Evolutionary conservation across 257 asterid genomes (phyloP), one percentile per base, ranked within the genome.

Genomic region (Solanum clarkiae): DNA sequence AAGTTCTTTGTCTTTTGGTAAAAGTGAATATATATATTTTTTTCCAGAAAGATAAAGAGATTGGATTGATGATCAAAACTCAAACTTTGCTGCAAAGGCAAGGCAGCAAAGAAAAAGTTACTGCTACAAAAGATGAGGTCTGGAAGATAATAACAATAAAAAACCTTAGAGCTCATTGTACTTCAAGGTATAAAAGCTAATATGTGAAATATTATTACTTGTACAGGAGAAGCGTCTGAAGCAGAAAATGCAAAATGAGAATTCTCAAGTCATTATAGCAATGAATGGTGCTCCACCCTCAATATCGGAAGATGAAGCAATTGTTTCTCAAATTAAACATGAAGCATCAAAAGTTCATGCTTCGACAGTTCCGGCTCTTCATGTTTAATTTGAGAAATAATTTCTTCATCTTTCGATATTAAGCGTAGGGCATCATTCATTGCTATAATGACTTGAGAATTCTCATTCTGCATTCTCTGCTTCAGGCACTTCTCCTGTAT

Each of bases 401-500:
- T 88, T 55, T 91, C 87, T 10, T 92, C 96, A 70, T 91, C 92
- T 89, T 96, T 97, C 4, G 90, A 82, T 66, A 89, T 83, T 69
- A 97, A 54, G 87, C 94, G 94, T 75, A 88, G 72, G 63, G 87
- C 90, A 85, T 95, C 96, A 55, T 89, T 81, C 56, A 80, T 88
- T 14, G 91, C 88, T 9, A 92, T 81, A 71, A 92, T 84, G 84
- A 91, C 92, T 85, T 85, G 87, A 60, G 93, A 94, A 55, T 92
- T 75, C 80, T 90, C 92, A 82, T 89, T 91, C 84, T 85, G 90
- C 88, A 91, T 86, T 91, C 91, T 86, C 94, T 90, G 87, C 87
- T 89, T 94, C 92, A 94, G 90, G 87, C 72, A 84, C 90, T 91
- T 93, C 89, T 89, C 94, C 99, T 97, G 88, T 85, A 80, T 72